A percentile compares a stretch with the other conserved stretches of the same genome.
Conservation (phyloP, 148 eudicot species). For the Limonium bicolor region DNA sequence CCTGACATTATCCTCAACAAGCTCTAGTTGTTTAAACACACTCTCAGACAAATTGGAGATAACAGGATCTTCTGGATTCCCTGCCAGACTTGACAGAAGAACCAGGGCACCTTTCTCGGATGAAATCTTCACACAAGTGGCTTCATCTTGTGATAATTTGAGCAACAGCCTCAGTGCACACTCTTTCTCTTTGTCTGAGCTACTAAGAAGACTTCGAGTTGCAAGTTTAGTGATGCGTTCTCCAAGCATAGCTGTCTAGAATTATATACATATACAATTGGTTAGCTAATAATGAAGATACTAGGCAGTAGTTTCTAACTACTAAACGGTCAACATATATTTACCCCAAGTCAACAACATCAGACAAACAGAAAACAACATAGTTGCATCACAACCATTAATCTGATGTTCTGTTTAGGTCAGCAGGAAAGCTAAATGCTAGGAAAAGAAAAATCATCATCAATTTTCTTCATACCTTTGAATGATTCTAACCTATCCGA, state of each 20-base stretch:
- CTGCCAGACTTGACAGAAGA: constrained; percentile 53
- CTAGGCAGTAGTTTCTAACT: no score
- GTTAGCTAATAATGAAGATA: no score
- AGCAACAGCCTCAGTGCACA: constrained; percentile 40
- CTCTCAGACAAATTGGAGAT: constrained; percentile 46
- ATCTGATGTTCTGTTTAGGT: no score
- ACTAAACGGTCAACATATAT: no score
- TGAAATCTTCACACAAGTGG: constrained; percentile 40
- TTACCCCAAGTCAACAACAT: no score
- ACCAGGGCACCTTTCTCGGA: constrained; percentile 59
- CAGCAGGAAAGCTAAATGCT: no score
- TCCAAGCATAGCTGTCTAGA: constrained; percentile 36
- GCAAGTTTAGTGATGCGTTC: constrained; percentile 48
- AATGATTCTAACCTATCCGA: no score
- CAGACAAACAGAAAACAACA: no score
- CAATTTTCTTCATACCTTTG: no score
- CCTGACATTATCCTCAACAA: constrained; percentile 37
- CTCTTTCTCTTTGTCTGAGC: constrained; percentile 43
- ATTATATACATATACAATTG: no score
- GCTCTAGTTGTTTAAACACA: constrained; percentile 30
- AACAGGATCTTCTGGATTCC: constrained; percentile 39
- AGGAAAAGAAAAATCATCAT: no score
- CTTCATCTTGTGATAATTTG: constrained; percentile 32
- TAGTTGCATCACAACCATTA: no score
- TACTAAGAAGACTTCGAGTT: constrained; percentile 40